Evolutionary conservation across 805 yeast genomes (phyloP).

Genomic region (Lipomyces sp.): DNA sequence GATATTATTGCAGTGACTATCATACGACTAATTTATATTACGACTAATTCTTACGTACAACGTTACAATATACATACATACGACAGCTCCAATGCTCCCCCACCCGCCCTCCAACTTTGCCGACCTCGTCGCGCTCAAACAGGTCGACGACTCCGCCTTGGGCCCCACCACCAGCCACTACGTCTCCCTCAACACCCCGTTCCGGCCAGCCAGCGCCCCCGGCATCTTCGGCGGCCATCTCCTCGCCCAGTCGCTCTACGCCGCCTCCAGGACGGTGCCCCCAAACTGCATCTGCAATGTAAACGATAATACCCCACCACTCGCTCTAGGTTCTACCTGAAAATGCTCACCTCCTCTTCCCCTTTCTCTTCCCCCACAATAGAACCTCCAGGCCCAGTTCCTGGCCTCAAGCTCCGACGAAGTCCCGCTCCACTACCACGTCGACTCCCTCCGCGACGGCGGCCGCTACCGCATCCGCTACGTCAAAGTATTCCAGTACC

Average conservation of each 20-base stretch:
- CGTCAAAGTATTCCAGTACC: constrained; percentile 9
- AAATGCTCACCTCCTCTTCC: too few species aligned
- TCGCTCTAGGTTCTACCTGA: too few species aligned
- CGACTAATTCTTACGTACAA: too few species aligned
- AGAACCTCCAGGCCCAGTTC: constrained; percentile 16
- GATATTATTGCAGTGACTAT: too few species aligned
- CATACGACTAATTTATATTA: too few species aligned
- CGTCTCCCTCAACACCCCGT: background rate
- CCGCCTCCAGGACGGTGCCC: constrained; percentile 10
- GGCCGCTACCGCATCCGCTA: constrained; percentile 5
- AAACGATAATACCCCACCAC: too few species aligned
- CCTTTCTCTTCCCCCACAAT: too few species aligned
- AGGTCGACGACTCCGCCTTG: background rate
- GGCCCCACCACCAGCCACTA: constrained; percentile 5
- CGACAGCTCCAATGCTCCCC: too few species aligned
- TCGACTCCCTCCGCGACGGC: constrained; percentile 14
- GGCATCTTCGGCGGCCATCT: constrained; percentile 22
- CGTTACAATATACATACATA: too few species aligned
- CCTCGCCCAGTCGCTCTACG: constrained; percentile 18
- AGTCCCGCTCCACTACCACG: constrained; percentile 11
- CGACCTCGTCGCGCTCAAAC: constrained; percentile 6
- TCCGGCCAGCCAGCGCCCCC: background rate
- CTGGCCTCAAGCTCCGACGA: constrained; percentile 5
- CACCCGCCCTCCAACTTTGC: constrained; percentile 19
- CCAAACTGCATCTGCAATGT: background rate